Base-by-base conservation (phyloP, 2,329 filamentous ascomycete species). In the Neonectria sp. region DNA sequence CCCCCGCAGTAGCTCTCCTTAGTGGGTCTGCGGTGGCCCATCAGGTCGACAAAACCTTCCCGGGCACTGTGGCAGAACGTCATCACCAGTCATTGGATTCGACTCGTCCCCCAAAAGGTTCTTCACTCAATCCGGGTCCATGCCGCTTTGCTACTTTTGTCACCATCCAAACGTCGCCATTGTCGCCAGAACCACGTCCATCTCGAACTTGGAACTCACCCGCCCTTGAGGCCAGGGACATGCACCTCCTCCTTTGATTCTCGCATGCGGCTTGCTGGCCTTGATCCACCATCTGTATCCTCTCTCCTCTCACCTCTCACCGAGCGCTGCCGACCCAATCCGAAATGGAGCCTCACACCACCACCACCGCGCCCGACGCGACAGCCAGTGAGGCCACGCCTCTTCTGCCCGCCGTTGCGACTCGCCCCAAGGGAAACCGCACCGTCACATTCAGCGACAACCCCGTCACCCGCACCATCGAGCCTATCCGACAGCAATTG, bases 371-470 rank as follows among this genome's bases (percentile, higher is more conserved):
- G 33, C 61, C 60, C 46, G 64, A 72, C 53, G 60, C 71, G 58
- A 61, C 65, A 29, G 64, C 71, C 13, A 71, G 70, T 73, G 81
- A 83, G 72, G 76, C 76, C 59, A 79, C 80, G 53, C 81, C 81
- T 59, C 72, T 83, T 8, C 75, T 83, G 7, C 72, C 73, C 33
- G 76, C 76, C n/a, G 65, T 77, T 48, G 76, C 79, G 43, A 60
- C 68, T 46, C 84, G 84, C 21, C 80, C 83, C 12, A 85, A 83
- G 68, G 83, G 86, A 17, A 75, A 84, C 57, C 89, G 92, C 71
- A 93, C 86, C 73, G 93, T 95, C 75, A 95, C 92, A 15, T 95
- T 95, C 84, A 93, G 93, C 77, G 87, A 92, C 5, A 90, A 91
- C 69, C 89, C 90, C 43, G 86, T 90, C 52, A 85, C 88, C n/a